These are phyloP conservation scores for Pythium biforme DNA, from an alignment of 352 stramenopile species.

Conservation along the genomic window DNA sequence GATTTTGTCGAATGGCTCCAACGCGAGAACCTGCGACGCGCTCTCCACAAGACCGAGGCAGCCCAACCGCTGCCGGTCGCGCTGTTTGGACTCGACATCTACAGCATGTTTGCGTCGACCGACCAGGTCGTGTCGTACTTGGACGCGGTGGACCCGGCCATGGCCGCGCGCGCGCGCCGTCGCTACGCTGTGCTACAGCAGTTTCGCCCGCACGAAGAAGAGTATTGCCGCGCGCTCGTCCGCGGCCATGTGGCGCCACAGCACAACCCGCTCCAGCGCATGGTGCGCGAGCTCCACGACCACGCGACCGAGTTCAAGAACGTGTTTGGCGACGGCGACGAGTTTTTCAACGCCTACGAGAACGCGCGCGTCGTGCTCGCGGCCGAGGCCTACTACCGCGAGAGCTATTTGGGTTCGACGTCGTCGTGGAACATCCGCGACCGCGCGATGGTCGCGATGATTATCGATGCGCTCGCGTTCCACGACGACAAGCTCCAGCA, in stretches of 20 bases:
- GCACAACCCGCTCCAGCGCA: conserved; percentile 26
- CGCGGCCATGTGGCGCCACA: conserved; percentile 24
- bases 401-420: conserved; percentile 27
- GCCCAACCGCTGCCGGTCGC: conserved; percentile 21
- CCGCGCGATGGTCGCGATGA: conserved; percentile 33
- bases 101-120: conserved; percentile 38
- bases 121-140: conserved; percentile 36
- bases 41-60: not conserved
- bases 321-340: conserved; percentile 33
- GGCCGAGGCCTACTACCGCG: conserved; percentile 36
- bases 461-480: conserved; percentile 30
- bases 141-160: conserved; percentile 29
- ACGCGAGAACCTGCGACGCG: conserved; percentile 25
- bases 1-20: conserved; percentile 41
- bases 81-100: conserved; percentile 38
- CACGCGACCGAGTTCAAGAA: conserved; percentile 31
- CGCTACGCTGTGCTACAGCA: conserved; percentile 27
- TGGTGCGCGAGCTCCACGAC: conserved; percentile 29
- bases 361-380: conserved; percentile 34
- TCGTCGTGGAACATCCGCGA: conserved; percentile 40
- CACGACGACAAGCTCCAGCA: conserved; percentile 33
- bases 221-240: conserved; percentile 28
- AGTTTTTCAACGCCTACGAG: conserved; percentile 38
- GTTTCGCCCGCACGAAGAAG: conserved; percentile 31
- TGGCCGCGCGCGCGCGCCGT: conserved; percentile 28